These are phyloP conservation scores for Fusarium illudens DNA, from an alignment of 2,329 filamentous ascomycete species.

Conservation along the genomic window DNA sequence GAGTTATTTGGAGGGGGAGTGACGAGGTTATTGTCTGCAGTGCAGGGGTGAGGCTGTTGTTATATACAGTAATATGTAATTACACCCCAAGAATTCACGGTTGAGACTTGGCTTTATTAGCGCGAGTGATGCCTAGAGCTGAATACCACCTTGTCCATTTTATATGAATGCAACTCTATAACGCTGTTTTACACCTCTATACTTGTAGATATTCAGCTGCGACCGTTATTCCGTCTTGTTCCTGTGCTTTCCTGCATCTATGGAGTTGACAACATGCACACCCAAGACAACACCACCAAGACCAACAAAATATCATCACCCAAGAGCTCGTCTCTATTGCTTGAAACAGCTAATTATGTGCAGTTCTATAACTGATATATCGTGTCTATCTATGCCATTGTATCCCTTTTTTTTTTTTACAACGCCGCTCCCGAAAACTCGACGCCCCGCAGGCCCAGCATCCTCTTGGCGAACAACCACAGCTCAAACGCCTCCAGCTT, in stretches of 20 bases:
- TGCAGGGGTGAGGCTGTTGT: background rate
- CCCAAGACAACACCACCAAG: background rate
- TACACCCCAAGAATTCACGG: background rate
- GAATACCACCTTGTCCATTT: background rate
- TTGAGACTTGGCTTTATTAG: background rate
- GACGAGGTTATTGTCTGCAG: background rate
- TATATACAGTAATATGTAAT: background rate
- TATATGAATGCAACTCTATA: background rate
- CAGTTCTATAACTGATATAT: background rate
- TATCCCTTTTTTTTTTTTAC: slow-evolving; percentile 27
- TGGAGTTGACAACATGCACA: background rate
- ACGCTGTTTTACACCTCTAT: background rate
- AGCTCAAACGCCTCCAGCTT: slow-evolving; percentile 72
- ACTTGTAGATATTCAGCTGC: background rate
- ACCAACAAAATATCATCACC: background rate
- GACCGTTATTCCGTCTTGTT: background rate
- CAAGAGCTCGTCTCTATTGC: slow-evolving; percentile 7
- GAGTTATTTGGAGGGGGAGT: background rate
- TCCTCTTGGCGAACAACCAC: slow-evolving; percentile 65
- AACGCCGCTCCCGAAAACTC: slow-evolving; percentile 41
- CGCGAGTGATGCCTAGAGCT: slow-evolving; percentile 1
- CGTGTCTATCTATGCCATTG: slow-evolving; percentile 35
- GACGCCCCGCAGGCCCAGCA: slow-evolving; percentile 47
- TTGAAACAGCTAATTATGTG: slow-evolving; percentile 24
- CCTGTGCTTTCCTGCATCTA: background rate